A percentile compares a stretch with the other conserved stretches of the same genome.
Conservation (phyloP, 192 early-diverging fungal genomes). For the Chytriomyces confervae region DNA sequence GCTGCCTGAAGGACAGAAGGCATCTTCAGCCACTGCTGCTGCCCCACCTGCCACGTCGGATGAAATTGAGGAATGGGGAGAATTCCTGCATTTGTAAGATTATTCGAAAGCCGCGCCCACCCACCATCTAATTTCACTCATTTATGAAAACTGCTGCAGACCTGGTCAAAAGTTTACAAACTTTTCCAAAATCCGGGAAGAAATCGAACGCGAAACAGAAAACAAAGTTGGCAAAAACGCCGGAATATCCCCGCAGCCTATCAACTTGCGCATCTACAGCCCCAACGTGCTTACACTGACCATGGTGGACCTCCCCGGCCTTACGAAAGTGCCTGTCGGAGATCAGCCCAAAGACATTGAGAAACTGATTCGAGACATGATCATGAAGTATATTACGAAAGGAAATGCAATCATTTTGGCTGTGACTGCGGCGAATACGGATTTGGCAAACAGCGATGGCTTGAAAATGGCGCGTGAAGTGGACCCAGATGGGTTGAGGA, state of each 20-base stretch:
- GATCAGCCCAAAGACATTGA: slow-evolving; percentile 99
- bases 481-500: slow-evolving; percentile 96
- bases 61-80: slow-evolving; percentile 94
- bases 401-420: slow-evolving; percentile 97
- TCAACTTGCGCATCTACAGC: slow-evolving; percentile 96
- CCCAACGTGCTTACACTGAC: slow-evolving; percentile 98
- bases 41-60: slow-evolving; percentile 39
- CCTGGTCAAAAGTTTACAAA: slow-evolving; percentile 95
- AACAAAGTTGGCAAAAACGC: slow-evolving; percentile 59
- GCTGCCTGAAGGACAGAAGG: slow-evolving; percentile 36
- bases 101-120: no score
- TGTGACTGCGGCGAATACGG: slow-evolving; percentile 97
- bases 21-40: neutral
- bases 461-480: slow-evolving; percentile 97
- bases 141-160: slow-evolving; percentile 59
- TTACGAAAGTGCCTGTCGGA: slow-evolving; percentile 98
- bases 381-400: slow-evolving; percentile 96
- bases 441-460: slow-evolving; percentile 99
- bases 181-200: slow-evolving; percentile 97
- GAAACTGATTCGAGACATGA: slow-evolving; percentile 97
- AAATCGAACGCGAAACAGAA: slow-evolving; percentile 94
- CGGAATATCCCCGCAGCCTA: slow-evolving; percentile 92
- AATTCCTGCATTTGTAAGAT: slow-evolving; percentile 86
- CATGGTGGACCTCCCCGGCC: slow-evolving; percentile 95
- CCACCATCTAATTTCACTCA: no score